Percentiles rank a stretch among this genome's conserved stretches.
Conservation (phyloP, 2,329 filamentous ascomycete genomes). For the Phoma sp. region DNA sequence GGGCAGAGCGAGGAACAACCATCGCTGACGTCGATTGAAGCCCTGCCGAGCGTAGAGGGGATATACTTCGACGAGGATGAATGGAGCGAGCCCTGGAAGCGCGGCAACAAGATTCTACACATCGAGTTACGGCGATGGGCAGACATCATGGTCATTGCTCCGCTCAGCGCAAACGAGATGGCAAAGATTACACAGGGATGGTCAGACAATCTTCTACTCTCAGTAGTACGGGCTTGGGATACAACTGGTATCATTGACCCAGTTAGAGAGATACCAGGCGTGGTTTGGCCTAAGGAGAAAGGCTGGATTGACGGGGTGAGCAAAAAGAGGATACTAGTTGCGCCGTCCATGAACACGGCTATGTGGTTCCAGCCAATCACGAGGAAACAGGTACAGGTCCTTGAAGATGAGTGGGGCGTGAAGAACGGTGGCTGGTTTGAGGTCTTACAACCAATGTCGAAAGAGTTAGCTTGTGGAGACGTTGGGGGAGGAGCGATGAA, state of each 20-base stretch:
- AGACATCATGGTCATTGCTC: conserved; percentile 78
- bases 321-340: conserved; percentile 71
- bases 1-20: conserved; percentile 82
- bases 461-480: conserved; percentile 84
- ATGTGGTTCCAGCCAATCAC: conserved; percentile 93
- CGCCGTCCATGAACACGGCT: conserved; percentile 84
- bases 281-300: conserved; percentile 27
- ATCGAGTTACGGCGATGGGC: conserved; percentile 88
- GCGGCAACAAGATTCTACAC: conserved; percentile 82
- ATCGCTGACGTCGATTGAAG: conserved; percentile 62
- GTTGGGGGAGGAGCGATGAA: conserved; percentile 82
- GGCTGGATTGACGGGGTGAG: conserved; percentile 27
- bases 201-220: conserved; percentile 74
- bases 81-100: conserved; percentile 78
- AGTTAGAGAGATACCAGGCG: conserved; percentile 33
- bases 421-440: conserved; percentile 63
- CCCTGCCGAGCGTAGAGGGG: conserved; percentile 74
- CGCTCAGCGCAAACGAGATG: conserved; percentile 81
- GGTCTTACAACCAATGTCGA: conserved; percentile 74
- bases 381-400: conserved; percentile 68
- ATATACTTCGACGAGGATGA: conserved; percentile 87
- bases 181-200: conserved; percentile 83
- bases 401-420: conserved; percentile 76
- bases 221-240: conserved; percentile 88
- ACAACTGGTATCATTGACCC: conserved; percentile 52